Conservation (phyloP, 306 rosid genomes). For the Canavalia gladiata region DNA sequence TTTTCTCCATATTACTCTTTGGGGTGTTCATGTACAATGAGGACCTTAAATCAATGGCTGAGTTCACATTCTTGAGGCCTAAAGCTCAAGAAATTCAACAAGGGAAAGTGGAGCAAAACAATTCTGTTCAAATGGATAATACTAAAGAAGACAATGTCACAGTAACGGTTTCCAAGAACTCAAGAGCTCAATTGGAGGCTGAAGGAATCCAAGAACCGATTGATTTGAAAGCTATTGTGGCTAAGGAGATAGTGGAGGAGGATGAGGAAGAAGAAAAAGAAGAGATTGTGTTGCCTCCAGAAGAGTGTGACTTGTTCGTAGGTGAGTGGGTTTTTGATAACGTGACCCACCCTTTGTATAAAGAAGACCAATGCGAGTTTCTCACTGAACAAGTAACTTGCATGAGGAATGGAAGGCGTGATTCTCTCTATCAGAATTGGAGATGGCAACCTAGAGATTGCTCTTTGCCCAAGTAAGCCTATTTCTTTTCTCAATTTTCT, state of each 20-base stretch:
- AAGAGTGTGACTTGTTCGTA: slow-evolving; percentile 84
- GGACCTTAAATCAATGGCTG: slow-evolving; percentile 77
- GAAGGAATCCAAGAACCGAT: slow-evolving; percentile 57
- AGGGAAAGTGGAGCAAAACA: neutral
- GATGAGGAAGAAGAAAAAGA: slow-evolving; percentile 57
- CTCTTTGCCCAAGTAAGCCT: slow-evolving; percentile 78
- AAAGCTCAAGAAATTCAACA: slow-evolving; percentile 66
- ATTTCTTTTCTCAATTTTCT: neutral
- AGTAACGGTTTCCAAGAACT: slow-evolving; percentile 37
- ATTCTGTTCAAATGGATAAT: slow-evolving; percentile 29
- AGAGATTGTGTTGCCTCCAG: slow-evolving; percentile 75
- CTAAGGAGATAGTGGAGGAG: slow-evolving; percentile 36
- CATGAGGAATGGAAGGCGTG: slow-evolving; percentile 87
- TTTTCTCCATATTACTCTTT: slow-evolving; percentile 71
- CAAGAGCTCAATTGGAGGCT: slow-evolving; percentile 51
- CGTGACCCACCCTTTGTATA: slow-evolving; percentile 77
- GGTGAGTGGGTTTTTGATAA: slow-evolving; percentile 94
- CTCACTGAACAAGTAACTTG: slow-evolving; percentile 90
- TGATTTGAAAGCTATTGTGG: slow-evolving; percentile 45
- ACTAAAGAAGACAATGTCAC: slow-evolving; percentile 6
- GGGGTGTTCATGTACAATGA: slow-evolving; percentile 88
- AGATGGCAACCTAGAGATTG: slow-evolving; percentile 95
- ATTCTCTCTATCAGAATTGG: slow-evolving; percentile 89
- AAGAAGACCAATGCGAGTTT: slow-evolving; percentile 89
- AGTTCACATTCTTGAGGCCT: slow-evolving; percentile 69